Base-by-base conservation (phyloP, 1,139 yeast genomes). In the Zygoascus sp. region DNA sequence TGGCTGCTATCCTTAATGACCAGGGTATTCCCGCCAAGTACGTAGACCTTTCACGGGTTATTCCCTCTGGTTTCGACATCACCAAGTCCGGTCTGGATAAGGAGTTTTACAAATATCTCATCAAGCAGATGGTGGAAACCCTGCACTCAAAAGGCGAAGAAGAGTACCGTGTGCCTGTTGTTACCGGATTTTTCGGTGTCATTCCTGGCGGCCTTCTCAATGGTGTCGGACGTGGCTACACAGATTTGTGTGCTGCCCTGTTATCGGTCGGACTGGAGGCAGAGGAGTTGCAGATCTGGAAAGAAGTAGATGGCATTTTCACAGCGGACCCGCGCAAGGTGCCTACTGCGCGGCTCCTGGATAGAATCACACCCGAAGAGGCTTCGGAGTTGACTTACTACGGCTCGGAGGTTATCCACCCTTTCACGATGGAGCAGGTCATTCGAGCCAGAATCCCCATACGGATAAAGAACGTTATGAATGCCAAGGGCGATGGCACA, bases 401-500 rank as follows among this genome's bases (percentile, higher is more conserved):
- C 63, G 98, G 98, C 28, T 84, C 95, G 5, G 98, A 92, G 69
- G 98, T 92, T 53, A 92, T 92, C 57, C 98, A 92, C 63, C 98
- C 98, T 2, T 92, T 92, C 72, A 92, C 98, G 30, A 92, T 92
- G 98, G 97, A 92, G 68, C 98, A 92, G 70, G 98, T 90, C 49
- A 92, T 92, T 58, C 81, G 83, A 57, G 97, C 97, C 10, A 86
- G 85, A 63, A 92, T 92, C 59, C 98, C 98, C 39, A 92, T 92
- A 64, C 79, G 97, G 63, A 92, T 92, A 60, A 92, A 92, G 67
- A 92, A 92, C 66, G 98, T 92, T 46, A 90, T 81, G 67, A 90
- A 92, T 64, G 97, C 98, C 44, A 64, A 65, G 19, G 98, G 97
- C 40, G 76, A 75, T 40, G 98, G 98, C 56, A 92, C 98, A 16